A percentile compares a stretch with the other conserved stretches of the same genome.
These are phyloP conservation scores for Terfezia boudieri DNA, from an alignment of 495 filamentous ascomycete species.

Conservation along the genomic window DNA sequence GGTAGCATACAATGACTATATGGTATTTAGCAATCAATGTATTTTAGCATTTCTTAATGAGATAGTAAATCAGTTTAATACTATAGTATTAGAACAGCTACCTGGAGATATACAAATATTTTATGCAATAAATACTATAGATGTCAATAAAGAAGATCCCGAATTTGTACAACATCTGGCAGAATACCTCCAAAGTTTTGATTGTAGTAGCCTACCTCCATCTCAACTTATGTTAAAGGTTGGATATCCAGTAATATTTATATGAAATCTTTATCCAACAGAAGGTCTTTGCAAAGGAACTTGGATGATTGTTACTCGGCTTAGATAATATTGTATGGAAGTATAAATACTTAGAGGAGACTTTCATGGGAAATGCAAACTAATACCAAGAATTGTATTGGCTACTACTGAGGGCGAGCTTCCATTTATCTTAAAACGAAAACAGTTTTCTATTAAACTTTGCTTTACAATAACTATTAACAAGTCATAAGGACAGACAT, in stretches of 20 bases:
- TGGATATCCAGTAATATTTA: background rate
- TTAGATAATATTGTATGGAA: background rate
- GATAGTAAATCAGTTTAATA: background rate
- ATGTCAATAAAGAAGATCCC: background rate
- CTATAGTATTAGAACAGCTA: background rate
- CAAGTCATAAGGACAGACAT: background rate
- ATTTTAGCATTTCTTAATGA: background rate
- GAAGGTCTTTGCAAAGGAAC: background rate
- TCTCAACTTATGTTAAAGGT: background rate
- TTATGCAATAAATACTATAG: background rate
- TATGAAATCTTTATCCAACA: background rate
- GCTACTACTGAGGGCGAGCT: background rate
- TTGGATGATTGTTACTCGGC: background rate
- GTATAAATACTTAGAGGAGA: background rate
- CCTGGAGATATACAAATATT: background rate
- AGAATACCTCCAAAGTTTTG: background rate
- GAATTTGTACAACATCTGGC: background rate
- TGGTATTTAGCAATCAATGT: background rate
- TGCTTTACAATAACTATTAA: background rate
- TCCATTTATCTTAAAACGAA: background rate
- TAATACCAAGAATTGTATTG: background rate
- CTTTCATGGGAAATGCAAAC: background rate
- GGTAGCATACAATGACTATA: background rate
- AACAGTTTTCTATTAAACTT: background rate
- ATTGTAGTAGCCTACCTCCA: background rate